phyloP scores from a whole-genome alignment of 1,284 basidiomycete species.

The Boletus albobrunnescens region DNA sequence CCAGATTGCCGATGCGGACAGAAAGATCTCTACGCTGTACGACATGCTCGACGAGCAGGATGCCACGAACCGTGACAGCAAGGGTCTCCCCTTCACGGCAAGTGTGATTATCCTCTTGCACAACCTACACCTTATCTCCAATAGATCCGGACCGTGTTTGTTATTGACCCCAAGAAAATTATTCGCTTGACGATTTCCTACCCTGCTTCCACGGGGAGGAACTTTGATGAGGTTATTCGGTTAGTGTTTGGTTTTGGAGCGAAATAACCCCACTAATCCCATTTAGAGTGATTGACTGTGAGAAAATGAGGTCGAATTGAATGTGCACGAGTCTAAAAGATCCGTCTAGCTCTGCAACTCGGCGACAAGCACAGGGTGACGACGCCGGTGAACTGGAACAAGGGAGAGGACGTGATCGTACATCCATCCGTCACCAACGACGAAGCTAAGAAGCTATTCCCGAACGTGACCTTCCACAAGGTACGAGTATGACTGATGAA shows the following conservation, averaged over 20 bases:
- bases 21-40: slow-evolving; percentile 81
- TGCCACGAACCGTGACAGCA: slow-evolving; percentile 89
- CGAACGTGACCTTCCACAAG: slow-evolving; percentile 64
- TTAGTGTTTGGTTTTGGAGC: slow-evolving; percentile 29
- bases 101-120: slow-evolving; percentile 7
- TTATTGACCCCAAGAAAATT: slow-evolving; percentile 89
- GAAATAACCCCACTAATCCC: slow-evolving; percentile 3
- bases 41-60: slow-evolving; percentile 97
- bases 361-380: slow-evolving; percentile 87
- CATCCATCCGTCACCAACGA: slow-evolving; percentile 86
- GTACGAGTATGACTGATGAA: slow-evolving; percentile 35
- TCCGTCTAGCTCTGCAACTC: slow-evolving; percentile 71
- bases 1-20: slow-evolving; percentile 87
- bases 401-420: slow-evolving; percentile 92
- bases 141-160: slow-evolving; percentile 91
- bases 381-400: slow-evolving; percentile 92
- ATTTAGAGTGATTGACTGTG: slow-evolving; percentile 61
- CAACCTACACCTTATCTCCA: slow-evolving; percentile 6
- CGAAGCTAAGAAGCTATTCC: slow-evolving; percentile 87
- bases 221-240: slow-evolving; percentile 88
- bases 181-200: slow-evolving; percentile 90
- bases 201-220: slow-evolving; percentile 81
- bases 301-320: slow-evolving; percentile 17
- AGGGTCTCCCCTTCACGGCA: slow-evolving; percentile 81
- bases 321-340: slow-evolving; percentile 4